These are phyloP conservation scores for Fusarium sp. DNA, from an alignment of 2,329 filamentous ascomycete genomes.

Conservation along the genomic window DNA sequence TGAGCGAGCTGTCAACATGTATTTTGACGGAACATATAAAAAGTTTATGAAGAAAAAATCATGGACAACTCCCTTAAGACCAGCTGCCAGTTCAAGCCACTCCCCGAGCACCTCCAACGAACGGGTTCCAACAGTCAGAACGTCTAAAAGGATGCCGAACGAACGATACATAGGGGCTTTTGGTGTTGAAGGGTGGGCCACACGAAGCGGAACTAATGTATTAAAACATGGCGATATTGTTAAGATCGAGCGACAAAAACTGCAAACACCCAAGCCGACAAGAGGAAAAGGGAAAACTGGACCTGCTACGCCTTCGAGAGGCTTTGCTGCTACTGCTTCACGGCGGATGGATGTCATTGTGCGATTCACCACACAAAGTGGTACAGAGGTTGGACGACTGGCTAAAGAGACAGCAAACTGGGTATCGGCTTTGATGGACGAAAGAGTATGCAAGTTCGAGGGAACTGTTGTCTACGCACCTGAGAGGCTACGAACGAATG, in stretches of 20 bases:
- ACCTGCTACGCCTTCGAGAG: conserved; percentile 50
- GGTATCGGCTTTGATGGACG: conserved; percentile 93
- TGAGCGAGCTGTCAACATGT: conserved; percentile 76
- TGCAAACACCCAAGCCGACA: conserved; percentile 67
- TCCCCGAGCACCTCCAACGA: conserved; percentile 18
- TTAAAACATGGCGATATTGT: conserved; percentile 86
- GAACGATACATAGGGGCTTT: conserved; percentile 88
- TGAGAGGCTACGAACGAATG: conserved; percentile 86
- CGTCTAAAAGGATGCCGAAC: conserved; percentile 51
- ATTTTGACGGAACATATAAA: conserved; percentile 77
- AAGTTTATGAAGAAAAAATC: conserved; percentile 54
- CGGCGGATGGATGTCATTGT: conserved; percentile 88
- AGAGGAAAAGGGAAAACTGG: conserved; percentile 61
- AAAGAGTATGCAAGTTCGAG: conserved; percentile 88
- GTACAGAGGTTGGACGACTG: conserved; percentile 86
- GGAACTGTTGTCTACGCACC: conserved; percentile 90
- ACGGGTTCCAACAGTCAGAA: conserved; percentile 20
- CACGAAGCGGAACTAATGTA: conserved; percentile 80
- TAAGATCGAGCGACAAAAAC: conserved; percentile 86
- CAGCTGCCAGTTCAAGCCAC: conserved; percentile 17
- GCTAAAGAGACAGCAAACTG: conserved; percentile 89
- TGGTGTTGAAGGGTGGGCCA: conserved; percentile 92
- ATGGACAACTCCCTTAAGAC: conserved; percentile 16
- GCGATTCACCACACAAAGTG: conserved; percentile 83
- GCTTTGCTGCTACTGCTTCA: conserved; percentile 65